These are phyloP conservation scores for Taphrina pruni DNA, from an alignment of 1,139 yeast genomes.

Conservation along the genomic window DNA sequence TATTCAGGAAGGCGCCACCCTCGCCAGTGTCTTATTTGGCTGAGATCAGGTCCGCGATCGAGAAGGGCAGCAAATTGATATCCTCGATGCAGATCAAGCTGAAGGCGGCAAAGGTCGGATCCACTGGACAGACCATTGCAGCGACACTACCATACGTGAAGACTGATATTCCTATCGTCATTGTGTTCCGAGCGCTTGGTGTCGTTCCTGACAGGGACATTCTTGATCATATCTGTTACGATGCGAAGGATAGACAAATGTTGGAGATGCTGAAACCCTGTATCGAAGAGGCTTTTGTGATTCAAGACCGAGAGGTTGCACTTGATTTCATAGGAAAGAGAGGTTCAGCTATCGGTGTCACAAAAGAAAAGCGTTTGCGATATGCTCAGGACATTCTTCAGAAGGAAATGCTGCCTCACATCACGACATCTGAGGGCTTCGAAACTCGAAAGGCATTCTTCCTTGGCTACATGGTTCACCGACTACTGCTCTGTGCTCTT, in stretches of 20 bases:
- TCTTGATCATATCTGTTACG: conserved; percentile 96
- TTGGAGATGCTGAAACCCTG: conserved; percentile 98
- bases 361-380: conserved; percentile 96
- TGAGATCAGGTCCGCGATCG: conserved; percentile 94
- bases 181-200: conserved; percentile 96
- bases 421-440: conserved; percentile 95
- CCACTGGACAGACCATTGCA: conserved; percentile 67
- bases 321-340: conserved; percentile 97
- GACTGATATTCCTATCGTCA: conserved; percentile 94
- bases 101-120: conserved; percentile 52
- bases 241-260: conserved; percentile 99
- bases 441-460: conserved; percentile 96
- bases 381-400: conserved; percentile 96
- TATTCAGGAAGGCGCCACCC: conserved; percentile 95
- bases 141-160: conserved; percentile 96
- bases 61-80: conserved; percentile 93
- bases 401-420: conserved; percentile 94
- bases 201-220: conserved; percentile 99
- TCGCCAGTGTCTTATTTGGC: conserved; percentile 96
- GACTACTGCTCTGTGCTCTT: conserved; percentile 89
- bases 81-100: conserved; percentile 93
- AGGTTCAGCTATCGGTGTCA: conserved; percentile 90
- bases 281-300: conserved; percentile 97
- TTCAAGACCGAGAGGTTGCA: conserved; percentile 97
- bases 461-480: conserved; percentile 96